Conservation (phyloP, 1,139 yeast genomes). For the Yamadazyma triangularis region DNA sequence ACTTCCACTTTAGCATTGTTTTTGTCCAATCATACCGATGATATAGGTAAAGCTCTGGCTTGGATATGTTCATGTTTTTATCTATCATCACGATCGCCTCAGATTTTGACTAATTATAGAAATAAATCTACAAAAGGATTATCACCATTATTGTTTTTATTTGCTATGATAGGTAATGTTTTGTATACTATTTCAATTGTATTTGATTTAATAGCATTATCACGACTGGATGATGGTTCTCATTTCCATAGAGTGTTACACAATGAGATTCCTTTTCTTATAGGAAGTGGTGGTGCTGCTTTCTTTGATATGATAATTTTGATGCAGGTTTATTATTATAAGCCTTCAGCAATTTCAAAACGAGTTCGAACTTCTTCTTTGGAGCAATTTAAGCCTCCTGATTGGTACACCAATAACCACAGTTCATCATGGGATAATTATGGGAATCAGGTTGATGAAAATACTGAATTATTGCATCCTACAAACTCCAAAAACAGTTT, state of each 20-base stretch:
- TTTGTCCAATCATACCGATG: not conserved
- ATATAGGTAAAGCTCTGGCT: conserved; percentile 53
- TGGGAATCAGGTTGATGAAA: too few relatives aligned
- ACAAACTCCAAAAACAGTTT: too few relatives aligned
- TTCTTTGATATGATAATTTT: conserved; percentile 30
- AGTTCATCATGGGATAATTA: too few relatives aligned
- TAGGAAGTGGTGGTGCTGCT: conserved; percentile 36
- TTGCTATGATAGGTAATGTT: conserved; percentile 34
- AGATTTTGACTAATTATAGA: conserved; percentile 42
- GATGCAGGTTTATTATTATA: conserved; percentile 29
- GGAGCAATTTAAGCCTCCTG: conserved; percentile 29
- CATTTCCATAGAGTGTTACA: conserved; percentile 10
- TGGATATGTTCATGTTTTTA: conserved; percentile 77
- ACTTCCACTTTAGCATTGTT: not conserved
- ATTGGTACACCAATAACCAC: conserved; percentile 30
- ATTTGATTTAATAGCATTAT: conserved; percentile 22
- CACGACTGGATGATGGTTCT: conserved; percentile 5
- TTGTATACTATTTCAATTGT: conserved; percentile 32
- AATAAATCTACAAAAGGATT: conserved; percentile 33
- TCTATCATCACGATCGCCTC: conserved; percentile 75
- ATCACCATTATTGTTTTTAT: conserved; percentile 30
- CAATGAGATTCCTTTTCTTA: conserved; percentile 33
- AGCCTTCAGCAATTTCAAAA: too few relatives aligned
- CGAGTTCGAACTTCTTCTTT: not conserved
- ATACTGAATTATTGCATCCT: too few relatives aligned